Evolutionary conservation across 2,329 filamentous ascomycete genomes (phyloP), one percentile per base, ranked within the genome.

Genomic region (Diaporthe citri): DNA sequence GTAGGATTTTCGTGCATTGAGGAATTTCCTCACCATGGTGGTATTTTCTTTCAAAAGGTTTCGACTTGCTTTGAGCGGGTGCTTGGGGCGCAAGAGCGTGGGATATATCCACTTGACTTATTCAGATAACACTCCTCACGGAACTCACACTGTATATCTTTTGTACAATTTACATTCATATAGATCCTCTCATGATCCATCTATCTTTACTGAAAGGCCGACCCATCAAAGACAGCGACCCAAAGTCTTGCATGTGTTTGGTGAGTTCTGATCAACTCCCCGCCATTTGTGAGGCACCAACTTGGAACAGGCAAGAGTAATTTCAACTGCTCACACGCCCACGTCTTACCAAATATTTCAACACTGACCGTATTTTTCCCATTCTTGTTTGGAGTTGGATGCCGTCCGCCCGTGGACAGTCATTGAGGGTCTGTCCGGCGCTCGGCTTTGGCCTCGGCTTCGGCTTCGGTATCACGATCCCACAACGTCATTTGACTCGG

Each of bases 101-200:
- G 34, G 2, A 22, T 20, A 55, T 41, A 52, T 31, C 64, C 46
- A 20, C 7, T 20, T 28, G 31, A 9, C n/a, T 55, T 22, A 13
- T 10, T 36, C 13, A 67, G 64, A 69, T 55, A 55, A 20, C 48
- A 52, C 55, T 67, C 64, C 64, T 52, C 64, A 28, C n/a, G 46
- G 64, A 55, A 39, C 3, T 41, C 64, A 28, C 3, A 28, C 34
- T 39, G 31, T 41, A 55, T 41, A 52, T 41, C 36, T 41, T 9
- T 7, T 41, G 34, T 55, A 55, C n/a, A 13, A 69, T 55, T 8
- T 28, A 52, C 12, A 55, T 31, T 28, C 22, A 51, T 36, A 7
- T 43, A 10, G 5, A 43, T 62, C 28, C 2, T 3, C 12, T 28
- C 1, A 17, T 5, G 4, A 67, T 52, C 3, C 7, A 20, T 1